Conservation (phyloP, 208 protist genomes). For the Trichomonas tenax region DNA sequence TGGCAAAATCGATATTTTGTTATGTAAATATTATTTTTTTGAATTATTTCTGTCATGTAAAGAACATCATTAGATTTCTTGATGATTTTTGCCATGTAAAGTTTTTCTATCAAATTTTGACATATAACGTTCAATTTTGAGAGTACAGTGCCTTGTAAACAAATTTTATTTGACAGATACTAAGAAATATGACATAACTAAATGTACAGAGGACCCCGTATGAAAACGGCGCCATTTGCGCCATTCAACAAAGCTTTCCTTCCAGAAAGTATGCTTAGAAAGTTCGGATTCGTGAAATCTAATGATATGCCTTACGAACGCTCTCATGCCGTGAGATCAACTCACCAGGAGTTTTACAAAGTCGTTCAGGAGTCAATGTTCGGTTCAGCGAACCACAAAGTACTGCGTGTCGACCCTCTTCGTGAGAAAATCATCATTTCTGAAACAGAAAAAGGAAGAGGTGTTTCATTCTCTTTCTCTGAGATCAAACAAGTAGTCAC, state of each 20-base stretch:
- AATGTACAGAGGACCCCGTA: not conserved
- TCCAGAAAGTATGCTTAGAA: not conserved
- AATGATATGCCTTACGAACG: not conserved
- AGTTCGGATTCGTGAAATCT: not conserved
- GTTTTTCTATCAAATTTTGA: too few relatives aligned
- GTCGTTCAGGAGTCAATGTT: not conserved
- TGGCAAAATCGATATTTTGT: too few relatives aligned
- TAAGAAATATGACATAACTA: not conserved
- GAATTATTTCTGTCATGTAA: too few relatives aligned
- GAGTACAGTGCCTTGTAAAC: too few relatives aligned
- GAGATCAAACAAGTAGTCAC: not conserved
- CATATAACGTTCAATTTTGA: too few relatives aligned
- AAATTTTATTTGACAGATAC: too few relatives aligned
- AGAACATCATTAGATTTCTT: too few relatives aligned
- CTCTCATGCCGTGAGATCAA: not conserved
- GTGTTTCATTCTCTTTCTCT: not conserved
- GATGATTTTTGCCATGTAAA: too few relatives aligned
- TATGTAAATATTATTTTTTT: too few relatives aligned
- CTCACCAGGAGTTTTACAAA: not conserved
- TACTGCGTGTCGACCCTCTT: not conserved
- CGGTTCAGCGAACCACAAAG: not conserved
- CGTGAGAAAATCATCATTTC: not conserved
- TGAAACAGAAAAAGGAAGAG: not conserved
- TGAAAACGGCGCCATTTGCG: not conserved
- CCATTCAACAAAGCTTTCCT: not conserved